Evolutionary conservation across 345 rosid species (phyloP), one percentile per base, ranked within the genome.

Genomic region (Pugionium dolabratum): DNA sequence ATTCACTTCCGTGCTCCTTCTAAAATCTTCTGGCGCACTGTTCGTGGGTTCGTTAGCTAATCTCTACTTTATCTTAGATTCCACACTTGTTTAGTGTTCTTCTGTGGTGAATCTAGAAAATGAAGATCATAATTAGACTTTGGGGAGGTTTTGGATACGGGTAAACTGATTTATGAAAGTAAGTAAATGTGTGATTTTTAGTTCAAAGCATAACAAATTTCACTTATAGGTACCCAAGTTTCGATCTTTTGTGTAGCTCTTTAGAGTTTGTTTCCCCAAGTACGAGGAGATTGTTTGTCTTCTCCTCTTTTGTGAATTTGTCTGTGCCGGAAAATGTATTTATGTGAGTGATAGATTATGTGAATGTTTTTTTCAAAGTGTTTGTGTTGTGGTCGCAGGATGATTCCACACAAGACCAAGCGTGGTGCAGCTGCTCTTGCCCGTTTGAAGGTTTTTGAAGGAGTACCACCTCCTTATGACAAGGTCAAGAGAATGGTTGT

Each of bases 21-120:
- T 25, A 91, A 91, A 84, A 91, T 89, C 84, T 74, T 91, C 66
- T 91, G 90, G 96, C 90, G 95, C n/a, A 91, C 90, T 6, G 78
- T 91, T 57, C 95, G 92, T 1, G 95, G 96, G 96, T 86, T 36
- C 6, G 76, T 65, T 1, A 33, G 1, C 45, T 64, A 7, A 11
- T 3, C 7, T 51, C 5, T 40, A 7, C 1, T 6, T 28, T 18
- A 8, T 40, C 57, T 48, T 48, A 4, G 6, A 10, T 36, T 54
- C 1, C 54, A 18, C 0, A 1, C 2, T 27, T 27, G 0, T 5
- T 10, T 26, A 0, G 5, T 9, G 1, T 61, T 1, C 5, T 36
- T 36, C n/a, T 35, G 0, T 18, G 34, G 9, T 1, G 11, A 43
- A 62, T 61, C 28, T 30, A 10, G 49, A 10, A 43, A 45, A 54